These are phyloP conservation scores for Schizothecium vesticola DNA, from an alignment of 495 filamentous ascomycete genomes.

Conservation along the genomic window DNA sequence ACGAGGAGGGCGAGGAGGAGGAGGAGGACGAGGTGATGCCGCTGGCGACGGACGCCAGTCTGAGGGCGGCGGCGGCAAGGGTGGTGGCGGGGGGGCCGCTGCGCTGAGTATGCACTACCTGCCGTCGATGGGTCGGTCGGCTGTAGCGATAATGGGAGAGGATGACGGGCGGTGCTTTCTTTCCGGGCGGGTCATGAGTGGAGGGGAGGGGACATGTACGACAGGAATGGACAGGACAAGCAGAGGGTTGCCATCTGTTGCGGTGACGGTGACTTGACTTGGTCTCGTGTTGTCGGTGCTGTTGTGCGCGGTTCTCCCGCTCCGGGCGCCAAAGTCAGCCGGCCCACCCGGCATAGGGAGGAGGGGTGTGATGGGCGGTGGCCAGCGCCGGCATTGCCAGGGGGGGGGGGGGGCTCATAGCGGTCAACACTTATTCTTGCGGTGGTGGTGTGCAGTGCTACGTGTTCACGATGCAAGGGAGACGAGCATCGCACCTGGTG, in stretches of 20 bases:
- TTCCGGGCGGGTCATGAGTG: background rate
- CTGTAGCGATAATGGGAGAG: background rate
- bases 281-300: background rate
- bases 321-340: background rate
- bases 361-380: too few relatives aligned
- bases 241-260: background rate
- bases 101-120: background rate
- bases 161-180: background rate
- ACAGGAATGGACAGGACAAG: background rate
- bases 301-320: background rate
- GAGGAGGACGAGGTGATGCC: background rate
- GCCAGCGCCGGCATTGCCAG: too few relatives aligned
- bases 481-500: background rate
- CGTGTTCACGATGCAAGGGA: background rate
- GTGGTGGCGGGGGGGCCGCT: background rate
- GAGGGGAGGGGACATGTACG: background rate
- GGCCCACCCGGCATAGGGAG: background rate
- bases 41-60: constrained; percentile 3
- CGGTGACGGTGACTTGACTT: background rate
- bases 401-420: background rate
- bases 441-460: background rate
- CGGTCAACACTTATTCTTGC: background rate
- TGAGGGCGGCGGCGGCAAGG: constrained; percentile 4
- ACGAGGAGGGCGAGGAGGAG: constrained; percentile 40
- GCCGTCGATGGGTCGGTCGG: too few relatives aligned